Evolutionary conservation across 2,329 filamentous ascomycete species (phyloP), one percentile per base, ranked within the genome.

Genomic region (Colletotrichum theobromicola): DNA sequence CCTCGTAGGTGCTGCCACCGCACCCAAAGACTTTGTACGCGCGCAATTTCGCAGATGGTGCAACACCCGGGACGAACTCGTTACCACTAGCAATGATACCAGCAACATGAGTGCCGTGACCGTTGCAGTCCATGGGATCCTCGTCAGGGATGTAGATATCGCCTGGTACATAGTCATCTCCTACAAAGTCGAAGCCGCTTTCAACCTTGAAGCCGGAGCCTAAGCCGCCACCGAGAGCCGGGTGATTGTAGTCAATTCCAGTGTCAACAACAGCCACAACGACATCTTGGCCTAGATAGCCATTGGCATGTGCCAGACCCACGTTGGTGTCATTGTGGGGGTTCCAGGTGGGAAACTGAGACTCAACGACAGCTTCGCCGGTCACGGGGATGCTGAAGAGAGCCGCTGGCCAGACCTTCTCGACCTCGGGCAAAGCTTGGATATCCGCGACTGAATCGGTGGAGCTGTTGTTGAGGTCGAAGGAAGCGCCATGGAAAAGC

Each of bases 161-260:
- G 73, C 84, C 85, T 28, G 79, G 79, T 10, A 57, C 64, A 16
- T 57, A 67, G 10, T 57, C 32, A 12, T 67, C 64, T 5, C 64
- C 64, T 10, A 67, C 46, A 13, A 67, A 57, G 30, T 76, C 76
- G 50, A 76, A 77, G 46, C 88, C 88, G 67, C 83, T 84, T 15
- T 83, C 81, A 16, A 90, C 84, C 37, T 88, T 82, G 77, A 84
- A 88, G 0, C 87, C 88, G 10, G 82, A 76, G 2, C 89, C 89
- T 75, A 90, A 90, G 55, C 88, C 87, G 5, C 87, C 88, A 16
- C 89, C 89, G 2, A 90, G 84, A 18, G 87, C 86, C 8, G 87
- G 87, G 70, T 88, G 88, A 10, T 78, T 83, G 78, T 90, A 89
- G 77, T 90, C 88, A 34, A 89, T 81, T 30, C 85, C 84, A 24